Percentiles rank a stretch among this genome's conserved stretches.
Evolutionary conservation across 495 filamentous ascomycete genomes (phyloP).

Genomic region (Neurospora tetrasperma): DNA sequence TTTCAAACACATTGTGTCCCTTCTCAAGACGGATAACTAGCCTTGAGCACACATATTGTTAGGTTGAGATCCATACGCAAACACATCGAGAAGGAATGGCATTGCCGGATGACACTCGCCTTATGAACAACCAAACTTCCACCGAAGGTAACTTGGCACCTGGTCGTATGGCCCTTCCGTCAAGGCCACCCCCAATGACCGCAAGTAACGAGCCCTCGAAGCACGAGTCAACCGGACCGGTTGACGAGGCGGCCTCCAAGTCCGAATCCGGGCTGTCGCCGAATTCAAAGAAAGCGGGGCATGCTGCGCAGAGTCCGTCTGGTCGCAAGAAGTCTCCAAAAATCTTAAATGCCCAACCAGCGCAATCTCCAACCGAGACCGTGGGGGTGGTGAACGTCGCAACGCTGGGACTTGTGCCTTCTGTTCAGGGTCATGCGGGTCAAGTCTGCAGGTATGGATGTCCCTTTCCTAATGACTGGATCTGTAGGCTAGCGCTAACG

Average conservation of each 20-base stretch:
- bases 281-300: conserved; percentile 3
- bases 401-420: conserved; percentile 2
- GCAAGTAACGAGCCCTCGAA: conserved; percentile 3
- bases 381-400: not conserved
- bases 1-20: not conserved
- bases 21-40: not conserved
- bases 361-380: conserved; percentile 9
- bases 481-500: conserved; percentile 12
- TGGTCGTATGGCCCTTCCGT: conserved; percentile 21
- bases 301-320: conserved; percentile 4
- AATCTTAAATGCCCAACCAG: conserved; percentile 3
- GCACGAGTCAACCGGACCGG: conserved; percentile 2
- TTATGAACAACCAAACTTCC: conserved; percentile 3
- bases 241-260: conserved; percentile 1
- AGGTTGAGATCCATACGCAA: not conserved
- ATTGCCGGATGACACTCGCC: conserved; percentile 8
- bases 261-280: conserved; percentile 8
- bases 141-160: conserved; percentile 9
- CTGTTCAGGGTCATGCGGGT: conserved; percentile 25
- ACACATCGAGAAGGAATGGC: conserved; percentile 9
- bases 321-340: conserved; percentile 9
- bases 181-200: conserved; percentile 13
- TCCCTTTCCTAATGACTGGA: not conserved
- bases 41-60: not conserved
- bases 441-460: conserved; percentile 46